Conservation (phyloP, 2,329 filamentous ascomycete species). For the Colletotrichum sansevieriae region DNA sequence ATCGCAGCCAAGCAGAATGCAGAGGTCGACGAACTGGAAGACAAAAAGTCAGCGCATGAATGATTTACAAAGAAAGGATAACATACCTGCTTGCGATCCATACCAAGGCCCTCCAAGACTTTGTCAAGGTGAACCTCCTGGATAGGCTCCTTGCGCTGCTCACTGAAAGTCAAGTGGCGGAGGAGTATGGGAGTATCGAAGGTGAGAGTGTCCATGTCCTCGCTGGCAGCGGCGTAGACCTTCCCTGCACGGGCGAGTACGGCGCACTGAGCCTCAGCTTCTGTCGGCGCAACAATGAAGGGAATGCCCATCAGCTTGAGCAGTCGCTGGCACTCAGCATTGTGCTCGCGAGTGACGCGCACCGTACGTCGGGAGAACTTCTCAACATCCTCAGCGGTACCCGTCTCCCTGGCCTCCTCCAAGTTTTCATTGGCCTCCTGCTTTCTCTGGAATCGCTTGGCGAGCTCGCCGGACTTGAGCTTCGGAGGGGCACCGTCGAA, state of each 20-base stretch:
- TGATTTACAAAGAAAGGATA: background rate
- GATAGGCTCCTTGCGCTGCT: slow-evolving; percentile 97
- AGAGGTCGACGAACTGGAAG: slow-evolving; percentile 89
- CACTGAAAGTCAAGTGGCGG: slow-evolving; percentile 94
- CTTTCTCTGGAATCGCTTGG: slow-evolving; percentile 96
- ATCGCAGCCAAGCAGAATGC: slow-evolving; percentile 96
- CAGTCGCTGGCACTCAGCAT: slow-evolving; percentile 90
- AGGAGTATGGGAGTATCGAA: slow-evolving; percentile 93
- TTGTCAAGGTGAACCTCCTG: slow-evolving; percentile 92
- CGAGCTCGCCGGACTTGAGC: slow-evolving; percentile 96
- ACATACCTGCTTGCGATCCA: slow-evolving; percentile 86
- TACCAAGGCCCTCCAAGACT: slow-evolving; percentile 86
- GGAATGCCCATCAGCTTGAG: slow-evolving; percentile 97
- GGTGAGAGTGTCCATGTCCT: slow-evolving; percentile 99
- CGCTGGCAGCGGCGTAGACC: slow-evolving; percentile 95
- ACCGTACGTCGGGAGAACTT: slow-evolving; percentile 96
- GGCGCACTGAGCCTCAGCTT: slow-evolving; percentile 97
- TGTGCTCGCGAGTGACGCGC: slow-evolving; percentile 95
- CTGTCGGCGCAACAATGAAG: slow-evolving; percentile 93
- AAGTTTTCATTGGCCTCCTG: slow-evolving; percentile 89
- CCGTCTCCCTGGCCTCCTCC: slow-evolving; percentile 96
- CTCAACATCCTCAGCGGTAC: slow-evolving; percentile 96
- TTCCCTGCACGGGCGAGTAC: slow-evolving; percentile 90
- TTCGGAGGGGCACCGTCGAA: slow-evolving; percentile 98
- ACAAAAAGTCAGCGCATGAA: background rate